Percentiles rank a stretch among this genome's conserved stretches.
These are phyloP conservation scores for Mrakia gelida DNA, from an alignment of 768 basidiomycete species.

Conservation along the genomic window DNA sequence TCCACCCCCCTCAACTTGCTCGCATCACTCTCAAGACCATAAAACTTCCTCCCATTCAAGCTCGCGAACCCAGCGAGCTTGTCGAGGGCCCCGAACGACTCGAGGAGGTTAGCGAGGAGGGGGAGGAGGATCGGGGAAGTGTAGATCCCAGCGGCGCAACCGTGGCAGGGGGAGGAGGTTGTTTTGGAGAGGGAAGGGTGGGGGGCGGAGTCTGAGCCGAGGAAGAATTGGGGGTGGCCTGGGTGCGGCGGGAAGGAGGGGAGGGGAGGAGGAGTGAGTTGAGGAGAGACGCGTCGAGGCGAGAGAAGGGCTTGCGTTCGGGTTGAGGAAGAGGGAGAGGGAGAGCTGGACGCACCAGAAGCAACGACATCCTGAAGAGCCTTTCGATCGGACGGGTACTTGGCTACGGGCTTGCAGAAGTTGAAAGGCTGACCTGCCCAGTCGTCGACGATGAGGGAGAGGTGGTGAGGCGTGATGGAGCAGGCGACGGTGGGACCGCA, in stretches of 20 bases:
- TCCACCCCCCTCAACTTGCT: slow-evolving; percentile 39
- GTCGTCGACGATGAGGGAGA: slow-evolving; percentile 87
- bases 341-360: slow-evolving; percentile 53
- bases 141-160: slow-evolving; percentile 94
- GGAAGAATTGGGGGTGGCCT: slow-evolving; percentile 93
- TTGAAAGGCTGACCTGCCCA: slow-evolving; percentile 94
- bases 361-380: slow-evolving; percentile 72
- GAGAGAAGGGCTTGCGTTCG: neutral
- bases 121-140: slow-evolving; percentile 90
- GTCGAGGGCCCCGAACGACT: slow-evolving; percentile 69
- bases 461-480: slow-evolving; percentile 95
- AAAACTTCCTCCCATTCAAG: slow-evolving; percentile 73
- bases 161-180: slow-evolving; percentile 60
- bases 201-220: slow-evolving; percentile 95
- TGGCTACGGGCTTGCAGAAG: slow-evolving; percentile 97
- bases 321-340: neutral
- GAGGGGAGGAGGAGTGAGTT: no score
- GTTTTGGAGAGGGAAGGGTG: slow-evolving; percentile 64
- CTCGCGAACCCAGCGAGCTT: slow-evolving; percentile 76
- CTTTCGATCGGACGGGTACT: slow-evolving; percentile 83
- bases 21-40: slow-evolving; percentile 48
- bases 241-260: slow-evolving; percentile 27
- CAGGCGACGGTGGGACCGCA: slow-evolving; percentile 78
- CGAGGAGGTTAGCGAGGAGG: slow-evolving; percentile 68
- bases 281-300: neutral